A percentile compares a stretch with the other conserved stretches of the same genome.
phyloP scores from a whole-genome alignment of 2,329 filamentous ascomycete genomes.

The Hypoxylon sp. region DNA sequence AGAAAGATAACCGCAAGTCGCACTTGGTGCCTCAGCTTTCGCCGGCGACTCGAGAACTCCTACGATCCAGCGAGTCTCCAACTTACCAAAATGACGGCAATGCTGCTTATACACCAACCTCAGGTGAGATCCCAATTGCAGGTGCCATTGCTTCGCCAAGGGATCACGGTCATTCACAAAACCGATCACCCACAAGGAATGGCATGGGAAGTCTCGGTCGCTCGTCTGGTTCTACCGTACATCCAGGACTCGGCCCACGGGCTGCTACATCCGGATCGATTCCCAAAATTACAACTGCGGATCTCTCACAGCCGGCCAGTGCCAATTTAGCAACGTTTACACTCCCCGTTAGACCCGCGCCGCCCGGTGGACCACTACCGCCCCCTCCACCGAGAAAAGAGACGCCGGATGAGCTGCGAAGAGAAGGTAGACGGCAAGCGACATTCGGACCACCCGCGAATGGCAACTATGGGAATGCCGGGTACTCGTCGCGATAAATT shows the following conservation, averaged over 20 bases:
- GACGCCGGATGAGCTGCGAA: constrained; percentile 67
- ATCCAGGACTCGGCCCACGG: constrained; percentile 69
- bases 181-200: constrained; percentile 68
- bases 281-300: constrained; percentile 62
- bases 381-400: constrained; percentile 73
- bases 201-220: constrained; percentile 64
- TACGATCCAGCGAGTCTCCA: constrained; percentile 75
- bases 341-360: constrained; percentile 75
- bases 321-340: constrained; percentile 69
- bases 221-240: constrained; percentile 60
- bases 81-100: constrained; percentile 64
- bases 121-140: constrained; percentile 79
- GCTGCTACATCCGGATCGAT: constrained; percentile 68
- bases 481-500: constrained; percentile 54
- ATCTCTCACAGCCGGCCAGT: constrained; percentile 57
- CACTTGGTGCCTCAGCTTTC: constrained; percentile 87
- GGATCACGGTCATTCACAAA: constrained; percentile 63
- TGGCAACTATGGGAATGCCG: constrained; percentile 55
- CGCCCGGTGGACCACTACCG: constrained; percentile 71
- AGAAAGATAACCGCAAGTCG: constrained; percentile 94
- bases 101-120: constrained; percentile 74
- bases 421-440: constrained; percentile 68
- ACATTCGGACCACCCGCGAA: constrained; percentile 66
- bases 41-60: constrained; percentile 82
- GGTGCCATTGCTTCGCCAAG: constrained; percentile 70